These are phyloP conservation scores for Pleurotus tuoliensis DNA, from an alignment of 768 basidiomycete species.

Conservation along the genomic window DNA sequence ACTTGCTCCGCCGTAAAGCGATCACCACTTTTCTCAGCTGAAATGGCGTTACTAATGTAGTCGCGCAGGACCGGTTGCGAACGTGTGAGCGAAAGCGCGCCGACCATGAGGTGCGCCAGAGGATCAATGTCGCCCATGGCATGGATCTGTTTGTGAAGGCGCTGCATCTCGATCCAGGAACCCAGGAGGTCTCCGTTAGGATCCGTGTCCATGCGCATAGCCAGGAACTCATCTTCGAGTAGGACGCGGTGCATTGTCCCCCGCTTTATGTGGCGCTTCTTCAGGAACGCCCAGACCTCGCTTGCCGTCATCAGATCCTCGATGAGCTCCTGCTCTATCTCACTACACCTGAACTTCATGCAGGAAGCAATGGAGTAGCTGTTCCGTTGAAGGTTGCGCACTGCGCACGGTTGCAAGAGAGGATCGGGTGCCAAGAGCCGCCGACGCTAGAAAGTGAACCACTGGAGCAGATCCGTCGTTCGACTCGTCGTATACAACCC, in stretches of 20 bases:
- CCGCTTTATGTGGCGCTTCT: slow-evolving; percentile 12
- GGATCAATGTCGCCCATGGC: slow-evolving; percentile 14
- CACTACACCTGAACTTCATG: not conserved
- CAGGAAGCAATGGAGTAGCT: not conserved
- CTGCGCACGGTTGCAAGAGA: too few relatives aligned
- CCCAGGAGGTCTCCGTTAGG: not conserved
- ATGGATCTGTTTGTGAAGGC: slow-evolving; percentile 13
- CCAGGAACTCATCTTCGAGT: slow-evolving; percentile 14
- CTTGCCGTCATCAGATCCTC: not conserved
- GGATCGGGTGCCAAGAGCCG: too few relatives aligned
- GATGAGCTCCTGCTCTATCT: not conserved
- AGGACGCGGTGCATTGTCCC: slow-evolving; percentile 15
- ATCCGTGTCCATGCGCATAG: slow-evolving; percentile 3
- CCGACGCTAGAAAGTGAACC: too few relatives aligned
- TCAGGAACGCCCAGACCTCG: slow-evolving; percentile 12
- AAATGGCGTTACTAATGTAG: not conserved
- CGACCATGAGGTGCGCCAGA: slow-evolving; percentile 9
- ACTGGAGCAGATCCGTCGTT: too few relatives aligned
- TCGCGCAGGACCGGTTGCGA: not conserved
- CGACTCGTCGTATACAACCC: too few relatives aligned
- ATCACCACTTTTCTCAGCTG: not conserved
- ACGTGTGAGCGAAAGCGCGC: not conserved
- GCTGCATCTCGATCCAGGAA: not conserved
- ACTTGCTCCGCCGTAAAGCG: not conserved
- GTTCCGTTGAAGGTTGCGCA: too few relatives aligned